Base-by-base conservation (phyloP, 345 rosid genomes). In the Ailanthus altissimus region DNA sequence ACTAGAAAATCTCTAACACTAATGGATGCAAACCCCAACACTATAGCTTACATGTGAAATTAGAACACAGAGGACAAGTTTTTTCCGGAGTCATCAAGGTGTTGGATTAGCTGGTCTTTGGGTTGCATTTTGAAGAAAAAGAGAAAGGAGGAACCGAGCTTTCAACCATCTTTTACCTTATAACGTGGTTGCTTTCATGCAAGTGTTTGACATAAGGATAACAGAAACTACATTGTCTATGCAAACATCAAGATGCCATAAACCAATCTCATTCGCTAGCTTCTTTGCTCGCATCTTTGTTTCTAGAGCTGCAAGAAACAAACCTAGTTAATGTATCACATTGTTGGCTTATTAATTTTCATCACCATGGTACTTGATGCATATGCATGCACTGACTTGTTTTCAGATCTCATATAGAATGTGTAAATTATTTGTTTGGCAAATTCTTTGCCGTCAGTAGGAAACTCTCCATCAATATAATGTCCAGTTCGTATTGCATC, bases 351-450 rank as follows among this genome's bases (percentile, higher is more conserved):
- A 32, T 40, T 38, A 54, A 74, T 14, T 66, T 63, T 65, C 38
- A 58, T 20, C 14, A 45, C 3, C 5, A 18, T 20, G 28, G 43
- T 23, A 26, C 47, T 16, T 28, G 38, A 32, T 32, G 38, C 38
- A 32, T 16, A 28, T 53, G 40, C 49, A 64, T 61, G 66, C 58
- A 70, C 81, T 67, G 67, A 96, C 99, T 98, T 96, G 84, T 94
- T 96, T 84, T 96, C 98, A 73, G 97, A 81, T 6, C 97, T 97
- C 98, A 96, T 96, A 81, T 81, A 96, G 42, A 96, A 91, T 1
- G 98, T 96, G 82, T 90, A 96, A 82, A 96, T 94, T 86, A 96
- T 81, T 42, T 97, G 89, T 74, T 87, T 92, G 32, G 99, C 95
- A 70, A 96, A 93, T 88, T 93, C 98, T 89, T 85, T 94, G 89